Evolutionary conservation across 2,329 filamentous ascomycete genomes (phyloP), one percentile per base, ranked within the genome.

Genomic region (Teratosphaeria pseudoeucalypti): DNA sequence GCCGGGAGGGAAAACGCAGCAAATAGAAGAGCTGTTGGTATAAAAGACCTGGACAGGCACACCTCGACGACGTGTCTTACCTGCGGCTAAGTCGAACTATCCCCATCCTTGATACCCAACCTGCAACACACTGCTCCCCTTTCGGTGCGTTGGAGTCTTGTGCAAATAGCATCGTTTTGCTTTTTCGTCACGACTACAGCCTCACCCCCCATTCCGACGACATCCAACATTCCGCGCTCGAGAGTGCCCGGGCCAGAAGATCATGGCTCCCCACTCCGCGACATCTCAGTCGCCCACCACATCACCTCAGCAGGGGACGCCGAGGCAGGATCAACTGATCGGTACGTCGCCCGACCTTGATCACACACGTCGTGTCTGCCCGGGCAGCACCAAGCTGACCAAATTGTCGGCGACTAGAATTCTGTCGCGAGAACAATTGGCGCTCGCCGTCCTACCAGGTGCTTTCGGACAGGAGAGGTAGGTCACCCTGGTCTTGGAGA

Each of bases 381-480:
- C 57, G 49, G 37, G 58, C 29, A 55, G 52, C 57, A 60, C 55
- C 14, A n/a, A 19, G n/a, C 57, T 54, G 27, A 63, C 60, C 29
- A 49, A 23, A 23, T 23, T 52, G 6, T 12, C 37, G 11, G 27
- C 19, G n/a, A 52, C 62, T 23, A 71, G 69, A 60, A 56, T 68
- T 66, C 63, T 71, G 69, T 58, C 68, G 66, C 37, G 59, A 56
- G 37, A 58, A 65, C 52, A 66, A 66, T 55, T 47, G 63, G 37
- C 67, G 64, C 34, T 56, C 63, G 37, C 69, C 69, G 32, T 62
- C 62, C 57, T 91, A 86, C 72, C 84, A 86, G 70, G 84, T 89
- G 66, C 82, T 89, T 57, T 90, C 88, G 67, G 88, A 90, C 73
- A 83, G 86, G 71, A 81, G 87, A 81, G 87, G 87, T 88, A 79